phyloP scores from a whole-genome alignment of 129 eudicot genomes.

The Tagetes erecta region DNA sequence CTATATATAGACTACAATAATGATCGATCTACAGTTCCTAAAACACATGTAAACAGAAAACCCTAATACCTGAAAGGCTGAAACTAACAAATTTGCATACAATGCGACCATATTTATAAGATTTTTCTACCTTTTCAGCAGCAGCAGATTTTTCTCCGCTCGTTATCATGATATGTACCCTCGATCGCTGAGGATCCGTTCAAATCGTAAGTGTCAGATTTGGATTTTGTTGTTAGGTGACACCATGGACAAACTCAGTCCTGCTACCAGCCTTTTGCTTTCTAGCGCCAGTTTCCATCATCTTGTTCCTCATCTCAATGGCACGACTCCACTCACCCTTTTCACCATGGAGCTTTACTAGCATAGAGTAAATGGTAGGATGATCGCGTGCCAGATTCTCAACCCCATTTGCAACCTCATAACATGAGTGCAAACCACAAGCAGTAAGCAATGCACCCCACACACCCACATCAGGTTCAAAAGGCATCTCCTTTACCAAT shows the following conservation, averaged over 20 bases:
- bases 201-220: not conserved
- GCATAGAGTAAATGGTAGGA: constrained; percentile 52
- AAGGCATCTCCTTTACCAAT: constrained; percentile 67
- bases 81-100: no score
- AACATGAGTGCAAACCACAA: constrained; percentile 60
- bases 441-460: constrained; percentile 89
- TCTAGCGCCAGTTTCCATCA: constrained; percentile 36
- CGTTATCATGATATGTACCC: no score
- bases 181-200: no score
- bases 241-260: constrained; percentile 49
- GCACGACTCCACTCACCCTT: constrained; percentile 53
- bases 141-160: no score
- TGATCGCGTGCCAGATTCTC: constrained; percentile 49
- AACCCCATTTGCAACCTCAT: constrained; percentile 50
- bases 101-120: no score
- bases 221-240: not conserved
- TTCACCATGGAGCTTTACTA: constrained; percentile 64
- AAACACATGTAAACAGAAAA: no score
- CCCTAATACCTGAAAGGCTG: no score
- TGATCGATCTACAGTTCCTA: no score
- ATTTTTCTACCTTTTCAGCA: no score
- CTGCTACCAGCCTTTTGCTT: constrained; percentile 80
- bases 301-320: constrained; percentile 43
- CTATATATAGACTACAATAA: no score
- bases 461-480: constrained; percentile 73